These are phyloP conservation scores for Mycena polygramma DNA, from an alignment of 768 basidiomycete genomes.

Conservation along the genomic window DNA sequence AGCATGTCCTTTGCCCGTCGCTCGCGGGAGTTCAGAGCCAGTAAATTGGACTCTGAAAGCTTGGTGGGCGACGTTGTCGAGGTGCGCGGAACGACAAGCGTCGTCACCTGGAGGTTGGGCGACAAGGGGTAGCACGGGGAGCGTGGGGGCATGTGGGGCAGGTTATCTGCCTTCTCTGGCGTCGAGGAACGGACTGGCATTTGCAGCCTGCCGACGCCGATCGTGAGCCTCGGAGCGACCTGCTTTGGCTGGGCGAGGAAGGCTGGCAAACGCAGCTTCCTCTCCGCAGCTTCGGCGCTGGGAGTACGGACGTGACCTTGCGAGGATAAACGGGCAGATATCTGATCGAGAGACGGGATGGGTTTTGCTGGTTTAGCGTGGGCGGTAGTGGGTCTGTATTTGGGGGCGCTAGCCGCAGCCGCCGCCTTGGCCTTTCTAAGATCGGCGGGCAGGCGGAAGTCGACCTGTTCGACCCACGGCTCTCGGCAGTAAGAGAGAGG, in stretches of 20 bases:
- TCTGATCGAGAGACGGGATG: constrained; percentile 82
- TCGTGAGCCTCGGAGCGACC: constrained; percentile 42
- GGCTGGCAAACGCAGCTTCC: constrained; percentile 37
- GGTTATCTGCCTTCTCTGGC: constrained; percentile 42
- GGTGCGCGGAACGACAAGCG: constrained; percentile 62
- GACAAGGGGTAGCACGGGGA: constrained; percentile 54
- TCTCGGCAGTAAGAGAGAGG: constrained; percentile 45
- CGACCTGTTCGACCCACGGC: constrained; percentile 77
- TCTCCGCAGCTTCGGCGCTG: constrained; percentile 38
- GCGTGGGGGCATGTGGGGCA: constrained; percentile 46
- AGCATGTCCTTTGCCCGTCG: constrained; percentile 76
- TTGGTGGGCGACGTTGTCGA: constrained; percentile 56
- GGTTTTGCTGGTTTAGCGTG: constrained; percentile 40
- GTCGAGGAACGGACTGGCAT: constrained; percentile 54
- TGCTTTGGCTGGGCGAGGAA: constrained; percentile 39
- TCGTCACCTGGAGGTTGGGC: constrained; percentile 63
- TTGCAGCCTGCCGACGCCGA: constrained; percentile 58
- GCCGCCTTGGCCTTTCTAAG: constrained; percentile 37
- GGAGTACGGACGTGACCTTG: constrained; percentile 49
- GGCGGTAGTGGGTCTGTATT: constrained; percentile 1
- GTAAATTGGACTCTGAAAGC: constrained; percentile 67
- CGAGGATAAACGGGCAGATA: constrained; percentile 71
- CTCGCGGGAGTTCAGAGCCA: constrained; percentile 66
- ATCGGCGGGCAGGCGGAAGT: constrained; percentile 62
- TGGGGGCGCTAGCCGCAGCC: constrained; percentile 28